Conservation (phyloP, 441 rosid genomes). For the Mallotus repandus region DNA sequence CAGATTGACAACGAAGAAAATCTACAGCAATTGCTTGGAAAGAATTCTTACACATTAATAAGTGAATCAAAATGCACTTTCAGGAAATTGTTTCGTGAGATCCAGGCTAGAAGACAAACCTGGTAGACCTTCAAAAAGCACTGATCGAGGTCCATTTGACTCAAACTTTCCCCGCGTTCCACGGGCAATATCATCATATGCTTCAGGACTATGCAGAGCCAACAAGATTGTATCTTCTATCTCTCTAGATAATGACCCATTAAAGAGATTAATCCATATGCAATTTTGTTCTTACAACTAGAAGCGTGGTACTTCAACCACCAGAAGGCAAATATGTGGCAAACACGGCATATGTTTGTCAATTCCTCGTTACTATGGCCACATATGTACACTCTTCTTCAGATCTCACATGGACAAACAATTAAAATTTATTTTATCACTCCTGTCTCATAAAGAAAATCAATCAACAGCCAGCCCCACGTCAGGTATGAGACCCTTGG, state of each 20-base stretch:
- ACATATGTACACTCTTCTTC: not conserved
- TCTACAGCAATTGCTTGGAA: not conserved
- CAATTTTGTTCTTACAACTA: not conserved
- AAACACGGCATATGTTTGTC: not conserved
- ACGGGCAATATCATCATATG: constrained; percentile 86
- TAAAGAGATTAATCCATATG: constrained; percentile 14
- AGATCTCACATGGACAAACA: not conserved
- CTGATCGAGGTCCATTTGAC: constrained; percentile 94
- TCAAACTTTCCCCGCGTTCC: constrained; percentile 82
- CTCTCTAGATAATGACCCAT: constrained; percentile 50
- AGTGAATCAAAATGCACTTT: not conserved
- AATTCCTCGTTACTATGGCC: not conserved
- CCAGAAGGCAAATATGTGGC: not conserved
- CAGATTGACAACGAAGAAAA: constrained; percentile 8
- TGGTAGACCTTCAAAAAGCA: constrained; percentile 98
- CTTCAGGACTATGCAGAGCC: constrained; percentile 86
- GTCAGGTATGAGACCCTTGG: not conserved
- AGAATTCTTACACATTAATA: constrained; percentile 4
- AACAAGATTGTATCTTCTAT: constrained; percentile 87
- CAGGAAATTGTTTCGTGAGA: not conserved
- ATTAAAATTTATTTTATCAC: not conserved
- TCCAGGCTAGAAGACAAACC: constrained; percentile 40
- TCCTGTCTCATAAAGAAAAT: constrained; percentile 3
- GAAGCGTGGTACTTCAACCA: not conserved
- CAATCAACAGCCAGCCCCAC: not conserved